Base-by-base conservation (phyloP, 1,139 yeast genomes). In the Spencermartinsiella ligniputridi region DNA sequence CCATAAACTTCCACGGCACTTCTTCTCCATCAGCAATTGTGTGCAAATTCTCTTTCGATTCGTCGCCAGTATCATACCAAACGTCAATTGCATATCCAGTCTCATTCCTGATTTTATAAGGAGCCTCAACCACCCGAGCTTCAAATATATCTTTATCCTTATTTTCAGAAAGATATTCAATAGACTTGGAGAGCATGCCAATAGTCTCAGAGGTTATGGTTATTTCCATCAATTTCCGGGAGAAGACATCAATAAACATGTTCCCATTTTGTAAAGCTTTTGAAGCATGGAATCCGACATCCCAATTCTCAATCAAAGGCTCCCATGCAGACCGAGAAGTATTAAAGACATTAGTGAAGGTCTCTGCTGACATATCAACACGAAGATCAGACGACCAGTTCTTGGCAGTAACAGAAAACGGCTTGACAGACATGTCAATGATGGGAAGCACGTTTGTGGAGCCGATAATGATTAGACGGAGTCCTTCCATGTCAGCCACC, bases 271-370 rank as follows among this genome's bases (percentile, higher is more conserved):
- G 48, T 40, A 63, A 57, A 2, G 68, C 67, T 50, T 74, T 76
- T 0, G 85, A 71, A 1, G 85, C 79, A 61, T 86, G 89, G 15
- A 89, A 64, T 0, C 89, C 81, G 43, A 92, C 70, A 9, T 90
- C 84, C 87, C 96, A 86, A 0, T 92, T 82, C 56, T 94, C 98
- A 40, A 92, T 64, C 39, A 94, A 69, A 0, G 98, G 97, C 56
- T 94, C 98, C 99, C 99, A 94, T 0, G 94, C 79, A 0, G 97
- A 89, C 53, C 88, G 80, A 0, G 97, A 79, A 60, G 90, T 90
- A 62, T 92, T 92, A 70, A 84, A 92, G 19, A 90, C 80, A 62
- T 90, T 92, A 11, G 85, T 76, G 52, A 71, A 79, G 0, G 89
- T 76, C 53, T 81, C 87, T 24, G 90, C 66, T 24, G 79, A 79